phyloP scores from a whole-genome alignment of 2,329 filamentous ascomycete genomes.

The Periconia macrospinosa region DNA sequence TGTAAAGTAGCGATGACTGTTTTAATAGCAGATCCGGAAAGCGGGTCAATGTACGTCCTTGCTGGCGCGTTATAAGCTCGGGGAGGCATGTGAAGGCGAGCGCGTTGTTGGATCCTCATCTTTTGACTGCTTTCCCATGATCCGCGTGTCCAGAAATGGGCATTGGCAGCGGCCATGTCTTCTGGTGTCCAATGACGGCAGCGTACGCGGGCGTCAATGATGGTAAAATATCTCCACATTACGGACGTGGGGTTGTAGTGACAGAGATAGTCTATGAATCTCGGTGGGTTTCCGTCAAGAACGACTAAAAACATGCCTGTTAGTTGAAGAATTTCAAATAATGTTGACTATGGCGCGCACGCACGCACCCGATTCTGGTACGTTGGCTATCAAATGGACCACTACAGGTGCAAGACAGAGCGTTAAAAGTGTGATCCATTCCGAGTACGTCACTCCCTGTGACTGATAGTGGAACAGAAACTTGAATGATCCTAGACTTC shows the following conservation, averaged over 20 bases:
- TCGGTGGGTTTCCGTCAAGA: slow-evolving; percentile 8
- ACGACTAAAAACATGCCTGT: background rate
- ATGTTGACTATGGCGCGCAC: background rate
- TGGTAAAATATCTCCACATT: slow-evolving; percentile 38
- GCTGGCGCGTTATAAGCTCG: background rate
- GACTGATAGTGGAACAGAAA: background rate
- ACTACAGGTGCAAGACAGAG: slow-evolving; percentile 31
- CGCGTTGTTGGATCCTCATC: background rate
- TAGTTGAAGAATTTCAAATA: background rate
- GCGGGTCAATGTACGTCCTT: background rate
- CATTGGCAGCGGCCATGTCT: slow-evolving; percentile 32
- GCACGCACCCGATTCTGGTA: slow-evolving; percentile 8
- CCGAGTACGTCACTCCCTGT: background rate
- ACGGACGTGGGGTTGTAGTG: slow-evolving; percentile 40
- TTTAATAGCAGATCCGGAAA: background rate
- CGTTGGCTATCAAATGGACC: slow-evolving; percentile 27
- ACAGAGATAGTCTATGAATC: slow-evolving; percentile 27
- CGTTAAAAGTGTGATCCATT: slow-evolving; percentile 29
- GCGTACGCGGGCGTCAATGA: slow-evolving; percentile 31
- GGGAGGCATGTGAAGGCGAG: background rate
- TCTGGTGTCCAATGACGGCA: slow-evolving; percentile 21
- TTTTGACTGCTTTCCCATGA: slow-evolving; percentile 6
- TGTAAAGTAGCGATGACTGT: slow-evolving; percentile 4
- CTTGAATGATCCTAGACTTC: background rate
- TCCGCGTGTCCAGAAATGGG: slow-evolving; percentile 32